phyloP scores from a whole-genome alignment of 192 early-diverging fungal genomes.

The Allomyces macrogynus region DNA sequence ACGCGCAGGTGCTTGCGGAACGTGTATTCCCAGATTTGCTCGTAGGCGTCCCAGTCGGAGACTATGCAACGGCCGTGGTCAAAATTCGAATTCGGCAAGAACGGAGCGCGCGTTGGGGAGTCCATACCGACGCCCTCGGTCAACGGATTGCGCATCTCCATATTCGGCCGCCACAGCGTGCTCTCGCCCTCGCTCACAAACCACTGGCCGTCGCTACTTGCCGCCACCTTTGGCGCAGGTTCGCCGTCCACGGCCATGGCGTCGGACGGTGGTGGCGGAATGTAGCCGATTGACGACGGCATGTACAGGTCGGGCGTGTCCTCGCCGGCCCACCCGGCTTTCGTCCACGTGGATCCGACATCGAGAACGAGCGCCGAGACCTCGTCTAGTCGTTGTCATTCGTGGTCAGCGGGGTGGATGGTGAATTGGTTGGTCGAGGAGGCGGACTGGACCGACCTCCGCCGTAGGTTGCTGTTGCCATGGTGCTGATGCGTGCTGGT shows the following conservation, averaged over 20 bases:
- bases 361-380: constrained; percentile 85
- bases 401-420: neutral
- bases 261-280: constrained; percentile 2
- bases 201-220: neutral
- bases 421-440: neutral
- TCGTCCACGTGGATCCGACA: constrained; percentile 65
- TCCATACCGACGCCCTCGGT: constrained; percentile 56
- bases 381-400: constrained; percentile 38
- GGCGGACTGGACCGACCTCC: constrained; percentile 4
- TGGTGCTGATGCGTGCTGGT: neutral
- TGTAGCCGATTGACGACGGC: constrained; percentile 55
- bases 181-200: constrained; percentile 20
- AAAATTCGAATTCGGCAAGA: neutral
- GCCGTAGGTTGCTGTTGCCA: constrained; percentile 10
- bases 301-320: constrained; percentile 77
- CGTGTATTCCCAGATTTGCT: constrained; percentile 76
- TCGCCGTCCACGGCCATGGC: too few relatives aligned
- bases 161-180: constrained; percentile 38
- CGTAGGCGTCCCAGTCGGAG: constrained; percentile 81
- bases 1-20: constrained; percentile 49
- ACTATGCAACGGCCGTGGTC: constrained; percentile 24
- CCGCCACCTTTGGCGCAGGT: neutral
- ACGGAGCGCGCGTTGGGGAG: neutral
- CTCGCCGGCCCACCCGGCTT: constrained; percentile 93
- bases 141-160: constrained; percentile 70